Conservation (phyloP, 2,329 filamentous ascomycete genomes). For the Aspergillus terreus region DNA sequence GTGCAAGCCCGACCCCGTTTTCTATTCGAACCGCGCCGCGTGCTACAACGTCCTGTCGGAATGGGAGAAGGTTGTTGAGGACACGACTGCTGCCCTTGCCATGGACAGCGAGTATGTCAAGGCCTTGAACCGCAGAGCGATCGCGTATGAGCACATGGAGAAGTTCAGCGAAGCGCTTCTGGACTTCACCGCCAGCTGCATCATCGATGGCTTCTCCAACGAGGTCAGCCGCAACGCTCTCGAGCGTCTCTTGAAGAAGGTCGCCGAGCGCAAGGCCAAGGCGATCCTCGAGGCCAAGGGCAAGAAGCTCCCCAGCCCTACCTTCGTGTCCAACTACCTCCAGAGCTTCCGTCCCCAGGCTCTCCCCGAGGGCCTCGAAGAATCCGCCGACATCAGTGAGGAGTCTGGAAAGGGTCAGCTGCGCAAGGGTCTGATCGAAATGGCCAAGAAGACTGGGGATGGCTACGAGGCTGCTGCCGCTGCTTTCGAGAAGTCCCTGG, state of each 20-base stretch:
- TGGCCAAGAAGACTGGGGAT: constrained; percentile 82
- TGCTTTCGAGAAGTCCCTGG: constrained; percentile 83
- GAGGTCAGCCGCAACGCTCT: constrained; percentile 83
- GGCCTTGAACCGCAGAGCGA: constrained; percentile 91
- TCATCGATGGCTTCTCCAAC: constrained; percentile 96
- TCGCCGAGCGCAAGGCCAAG: constrained; percentile 91
- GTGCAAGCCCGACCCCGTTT: constrained; percentile 95
- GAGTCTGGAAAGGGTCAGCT: constrained; percentile 80
- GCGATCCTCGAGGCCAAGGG: constrained; percentile 75
- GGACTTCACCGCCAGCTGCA: constrained; percentile 98
- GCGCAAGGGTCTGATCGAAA: constrained; percentile 73
- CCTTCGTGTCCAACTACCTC: constrained; percentile 97
- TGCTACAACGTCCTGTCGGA: constrained; percentile 92
- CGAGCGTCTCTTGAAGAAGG: constrained; percentile 91
- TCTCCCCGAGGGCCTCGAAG: constrained; percentile 76
- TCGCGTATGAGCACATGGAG: constrained; percentile 90
- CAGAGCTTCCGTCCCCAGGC: constrained; percentile 91
- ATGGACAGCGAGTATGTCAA: constrained; percentile 97
- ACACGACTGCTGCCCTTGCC: constrained; percentile 89
- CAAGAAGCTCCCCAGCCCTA: constrained; percentile 88
- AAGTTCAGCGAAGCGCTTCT: constrained; percentile 91
- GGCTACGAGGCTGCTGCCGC: constrained; percentile 84
- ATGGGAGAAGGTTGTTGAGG: constrained; percentile 95
- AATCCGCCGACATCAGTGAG: constrained; percentile 71
- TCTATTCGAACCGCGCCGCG: constrained; percentile 97